Evolutionary conservation across 768 basidiomycete species (phyloP).

Genomic region (Peribolospora kevripleyi): DNA sequence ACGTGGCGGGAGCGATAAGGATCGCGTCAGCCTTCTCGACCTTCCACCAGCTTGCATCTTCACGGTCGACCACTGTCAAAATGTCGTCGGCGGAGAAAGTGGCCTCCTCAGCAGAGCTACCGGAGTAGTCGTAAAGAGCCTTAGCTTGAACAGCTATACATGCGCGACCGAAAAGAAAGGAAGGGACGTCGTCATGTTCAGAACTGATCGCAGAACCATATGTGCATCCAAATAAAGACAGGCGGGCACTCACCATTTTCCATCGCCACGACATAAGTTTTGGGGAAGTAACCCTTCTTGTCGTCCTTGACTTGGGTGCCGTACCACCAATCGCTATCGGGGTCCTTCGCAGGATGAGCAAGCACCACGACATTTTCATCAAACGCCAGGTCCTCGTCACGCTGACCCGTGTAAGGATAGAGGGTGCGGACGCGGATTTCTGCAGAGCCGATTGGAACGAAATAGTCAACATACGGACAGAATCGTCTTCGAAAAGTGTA

Average conservation of each 20-base stretch:
- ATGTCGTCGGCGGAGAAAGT: slow-evolving; percentile 57
- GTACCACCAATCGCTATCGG: slow-evolving; percentile 79
- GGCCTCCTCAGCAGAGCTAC: slow-evolving; percentile 52
- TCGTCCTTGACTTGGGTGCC: slow-evolving; percentile 20
- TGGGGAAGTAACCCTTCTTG: slow-evolving; percentile 66
- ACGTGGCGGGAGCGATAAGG: slow-evolving; percentile 75
- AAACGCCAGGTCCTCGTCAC: slow-evolving; percentile 72
- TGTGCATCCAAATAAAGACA: neutral
- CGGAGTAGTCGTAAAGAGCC: slow-evolving; percentile 55
- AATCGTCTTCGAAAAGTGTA: neutral
- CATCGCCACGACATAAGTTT: slow-evolving; percentile 56
- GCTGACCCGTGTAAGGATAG: slow-evolving; percentile 63
- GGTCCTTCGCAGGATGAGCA: slow-evolving; percentile 60
- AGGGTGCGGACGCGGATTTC: slow-evolving; percentile 54
- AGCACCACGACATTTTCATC: slow-evolving; percentile 47
- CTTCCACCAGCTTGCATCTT: slow-evolving; percentile 89
- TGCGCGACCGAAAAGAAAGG: slow-evolving; percentile 2
- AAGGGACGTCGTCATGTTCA: neutral
- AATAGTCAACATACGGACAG: slow-evolving; percentile 1
- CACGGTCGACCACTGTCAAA: slow-evolving; percentile 52
- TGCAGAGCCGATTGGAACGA: slow-evolving; percentile 16
- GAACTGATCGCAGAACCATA: neutral
- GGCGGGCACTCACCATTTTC: slow-evolving; percentile 31
- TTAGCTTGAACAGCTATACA: slow-evolving; percentile 35
- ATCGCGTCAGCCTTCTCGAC: slow-evolving; percentile 63